A percentile compares a stretch with the other conserved stretches of the same genome.
Conservation (phyloP, 2,329 filamentous ascomycete species). For the Aspergillus phoenicis region DNA sequence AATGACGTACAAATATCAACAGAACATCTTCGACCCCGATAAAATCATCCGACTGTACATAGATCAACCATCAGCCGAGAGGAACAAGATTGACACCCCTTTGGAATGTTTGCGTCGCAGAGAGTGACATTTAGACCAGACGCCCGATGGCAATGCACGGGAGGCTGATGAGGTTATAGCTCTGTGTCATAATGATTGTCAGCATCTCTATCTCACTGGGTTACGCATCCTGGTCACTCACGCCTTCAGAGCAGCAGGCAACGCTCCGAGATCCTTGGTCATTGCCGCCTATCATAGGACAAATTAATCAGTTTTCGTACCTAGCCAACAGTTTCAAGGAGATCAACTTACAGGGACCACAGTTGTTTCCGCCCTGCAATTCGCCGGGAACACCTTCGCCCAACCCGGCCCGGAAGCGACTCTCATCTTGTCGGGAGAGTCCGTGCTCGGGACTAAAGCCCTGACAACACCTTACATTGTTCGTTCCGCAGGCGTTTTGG, state of each 20-base stretch:
- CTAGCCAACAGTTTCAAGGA: neutral
- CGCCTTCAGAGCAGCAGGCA: neutral
- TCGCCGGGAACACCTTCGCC: neutral
- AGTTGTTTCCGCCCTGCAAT: neutral
- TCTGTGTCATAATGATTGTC: neutral
- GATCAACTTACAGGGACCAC: neutral
- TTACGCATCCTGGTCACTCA: neutral
- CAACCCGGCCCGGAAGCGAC: neutral
- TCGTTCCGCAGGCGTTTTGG: conserved; percentile 8
- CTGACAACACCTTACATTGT: neutral
- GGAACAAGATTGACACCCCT: neutral
- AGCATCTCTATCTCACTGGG: neutral
- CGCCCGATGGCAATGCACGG: neutral
- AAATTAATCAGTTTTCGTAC: neutral
- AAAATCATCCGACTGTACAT: neutral
- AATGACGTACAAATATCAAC: no score
- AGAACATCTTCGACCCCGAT: neutral
- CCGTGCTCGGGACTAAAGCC: neutral
- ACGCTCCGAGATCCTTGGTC: neutral
- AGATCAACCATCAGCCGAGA: neutral
- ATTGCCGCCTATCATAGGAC: neutral
- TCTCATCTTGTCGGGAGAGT: neutral
- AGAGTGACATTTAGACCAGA: neutral
- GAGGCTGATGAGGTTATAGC: neutral
- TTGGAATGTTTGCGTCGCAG: no score